phyloP scores from a whole-genome alignment of 2,329 filamentous ascomycete genomes.

The Ophiostoma fasciatum region DNA sequence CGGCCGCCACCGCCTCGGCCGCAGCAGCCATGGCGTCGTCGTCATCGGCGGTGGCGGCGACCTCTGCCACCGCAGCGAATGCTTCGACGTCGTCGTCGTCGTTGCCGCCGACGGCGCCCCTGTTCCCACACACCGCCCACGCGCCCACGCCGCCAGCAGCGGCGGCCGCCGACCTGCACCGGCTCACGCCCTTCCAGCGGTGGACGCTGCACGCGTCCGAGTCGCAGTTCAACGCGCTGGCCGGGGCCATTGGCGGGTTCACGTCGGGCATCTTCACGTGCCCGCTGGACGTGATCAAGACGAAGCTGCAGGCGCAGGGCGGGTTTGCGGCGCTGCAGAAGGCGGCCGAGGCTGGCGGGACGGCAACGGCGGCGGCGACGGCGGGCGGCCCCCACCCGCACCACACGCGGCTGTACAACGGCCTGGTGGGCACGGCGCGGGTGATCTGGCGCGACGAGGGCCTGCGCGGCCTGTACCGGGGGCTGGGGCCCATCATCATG shows the following conservation, averaged over 20 bases:
- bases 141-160: no score
- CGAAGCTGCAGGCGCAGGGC: slow-evolving; percentile 83
- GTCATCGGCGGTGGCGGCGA: no score
- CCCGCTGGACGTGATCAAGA: slow-evolving; percentile 95
- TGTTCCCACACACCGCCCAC: no score
- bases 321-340: slow-evolving; percentile 44
- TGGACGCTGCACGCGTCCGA: slow-evolving; percentile 44
- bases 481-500: slow-evolving; percentile 83
- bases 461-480: slow-evolving; percentile 78
- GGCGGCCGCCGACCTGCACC: slow-evolving; percentile 14
- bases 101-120: no score
- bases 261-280: slow-evolving; percentile 91
- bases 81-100: no score
- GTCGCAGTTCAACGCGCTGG: slow-evolving; percentile 63
- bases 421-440: slow-evolving; percentile 70
- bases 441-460: slow-evolving; percentile 85
- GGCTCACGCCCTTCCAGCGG: slow-evolving; percentile 33
- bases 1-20: no score
- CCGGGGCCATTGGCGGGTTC: slow-evolving; percentile 79
- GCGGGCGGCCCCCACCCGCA: slow-evolving; percentile 23
- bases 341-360: no score
- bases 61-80: no score
- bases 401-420: slow-evolving; percentile 52
- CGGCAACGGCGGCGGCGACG: neutral
- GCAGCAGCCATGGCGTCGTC: no score